phyloP scores from a whole-genome alignment of 345 rosid genomes.

The Cardiospermum halicacabum region DNA sequence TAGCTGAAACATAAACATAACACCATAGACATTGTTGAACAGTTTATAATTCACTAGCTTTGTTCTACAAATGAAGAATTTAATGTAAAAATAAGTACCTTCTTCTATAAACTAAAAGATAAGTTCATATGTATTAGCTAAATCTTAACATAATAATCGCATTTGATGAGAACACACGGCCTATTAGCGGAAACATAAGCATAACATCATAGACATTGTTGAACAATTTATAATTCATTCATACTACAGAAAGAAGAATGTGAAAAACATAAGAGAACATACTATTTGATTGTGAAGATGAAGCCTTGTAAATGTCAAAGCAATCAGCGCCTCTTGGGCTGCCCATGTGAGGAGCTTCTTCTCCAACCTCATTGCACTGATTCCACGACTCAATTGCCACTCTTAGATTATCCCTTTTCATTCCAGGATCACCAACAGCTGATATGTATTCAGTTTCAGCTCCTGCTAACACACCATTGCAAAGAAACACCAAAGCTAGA shows the following conservation, averaged over 20 bases:
- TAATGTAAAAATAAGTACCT: too few species aligned
- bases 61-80: too few species aligned
- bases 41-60: neutral
- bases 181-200: too few species aligned
- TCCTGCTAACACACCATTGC: neutral
- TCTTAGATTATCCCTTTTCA: conserved; percentile 49
- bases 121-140: too few species aligned
- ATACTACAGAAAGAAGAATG: neutral
- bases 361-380: conserved; percentile 69
- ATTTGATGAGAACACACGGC: too few species aligned
- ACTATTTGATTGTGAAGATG: conserved; percentile 10
- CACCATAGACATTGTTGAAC: neutral
- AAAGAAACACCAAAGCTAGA: conserved; percentile 13
- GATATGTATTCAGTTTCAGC: conserved; percentile 28
- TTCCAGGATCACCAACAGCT: conserved; percentile 44
- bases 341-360: conserved; percentile 56
- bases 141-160: too few species aligned
- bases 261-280: conserved; percentile 1
- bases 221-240: neutral
- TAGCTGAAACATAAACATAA: neutral
- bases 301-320: conserved; percentile 47
- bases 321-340: conserved; percentile 80
- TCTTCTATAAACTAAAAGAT: neutral
- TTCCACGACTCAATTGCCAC: conserved; percentile 67
- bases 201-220: neutral